Percentiles rank a stretch among this genome's conserved stretches.
Evolutionary conservation across 257 asterid genomes (phyloP).

Genomic region (Solanum sejunctum): DNA sequence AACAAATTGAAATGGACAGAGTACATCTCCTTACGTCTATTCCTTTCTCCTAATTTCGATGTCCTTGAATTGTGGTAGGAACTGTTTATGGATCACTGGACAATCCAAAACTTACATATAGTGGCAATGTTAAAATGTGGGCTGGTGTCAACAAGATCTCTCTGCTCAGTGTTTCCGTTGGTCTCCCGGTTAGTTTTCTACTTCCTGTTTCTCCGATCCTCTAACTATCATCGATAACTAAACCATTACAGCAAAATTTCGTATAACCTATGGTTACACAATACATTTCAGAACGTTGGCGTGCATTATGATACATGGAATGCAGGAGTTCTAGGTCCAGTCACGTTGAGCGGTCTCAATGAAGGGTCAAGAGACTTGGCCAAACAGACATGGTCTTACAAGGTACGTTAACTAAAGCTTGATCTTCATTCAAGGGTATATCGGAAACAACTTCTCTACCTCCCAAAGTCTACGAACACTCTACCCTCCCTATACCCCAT

Average conservation of each 20-base stretch:
- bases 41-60: neutral
- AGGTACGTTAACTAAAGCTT: constrained; percentile 25
- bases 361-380: constrained; percentile 76
- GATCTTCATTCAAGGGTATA: neutral
- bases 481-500: neutral
- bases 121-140: constrained; percentile 36
- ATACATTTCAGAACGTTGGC: constrained; percentile 56
- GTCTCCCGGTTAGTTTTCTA: constrained; percentile 59
- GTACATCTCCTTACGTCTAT: neutral
- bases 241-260: neutral
- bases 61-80: constrained; percentile 24
- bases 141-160: constrained; percentile 78
- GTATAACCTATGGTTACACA: neutral
- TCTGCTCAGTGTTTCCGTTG: constrained; percentile 73
- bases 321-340: constrained; percentile 82
- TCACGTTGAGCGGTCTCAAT: constrained; percentile 57
- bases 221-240: neutral
- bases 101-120: constrained; percentile 48
- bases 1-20: neutral
- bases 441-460: neutral
- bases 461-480: too few relatives aligned
- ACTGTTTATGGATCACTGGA: constrained; percentile 51
- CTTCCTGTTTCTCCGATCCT: neutral
- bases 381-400: constrained; percentile 73
- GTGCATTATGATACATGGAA: constrained; percentile 73